Percentiles rank a stretch among this genome's conserved stretches.
These are phyloP conservation scores for Oryza longistaminata DNA, from an alignment of 176 grass and related monocot species.

Conservation along the genomic window DNA sequence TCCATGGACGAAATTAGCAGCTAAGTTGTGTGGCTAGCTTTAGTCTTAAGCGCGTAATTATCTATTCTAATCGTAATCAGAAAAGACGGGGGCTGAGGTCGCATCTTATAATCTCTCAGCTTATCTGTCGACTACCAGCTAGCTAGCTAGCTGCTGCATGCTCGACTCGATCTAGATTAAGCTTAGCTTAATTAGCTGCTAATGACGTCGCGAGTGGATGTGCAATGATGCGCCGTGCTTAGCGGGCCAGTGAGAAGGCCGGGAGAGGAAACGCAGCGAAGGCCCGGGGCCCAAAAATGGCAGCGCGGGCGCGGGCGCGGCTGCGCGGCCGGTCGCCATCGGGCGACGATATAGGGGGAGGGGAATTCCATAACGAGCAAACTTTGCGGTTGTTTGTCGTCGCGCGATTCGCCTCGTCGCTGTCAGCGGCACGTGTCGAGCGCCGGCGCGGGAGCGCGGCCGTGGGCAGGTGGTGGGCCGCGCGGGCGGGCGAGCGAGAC, in stretches of 20 bases:
- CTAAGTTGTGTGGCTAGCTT: slow-evolving; percentile 29
- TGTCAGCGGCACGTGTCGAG: slow-evolving; percentile 46
- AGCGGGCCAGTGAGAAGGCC: not conserved
- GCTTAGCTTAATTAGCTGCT: not conserved
- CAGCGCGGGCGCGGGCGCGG: too few species aligned
- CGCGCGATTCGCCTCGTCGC: slow-evolving; percentile 34
- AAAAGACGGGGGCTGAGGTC: not conserved
- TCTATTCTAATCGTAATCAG: slow-evolving; percentile 34
- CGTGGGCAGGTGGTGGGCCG: not conserved
- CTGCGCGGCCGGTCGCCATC: slow-evolving; percentile 11
- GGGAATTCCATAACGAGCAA: slow-evolving; percentile 40
- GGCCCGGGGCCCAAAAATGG: slow-evolving; percentile 12
- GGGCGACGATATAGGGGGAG: not conserved
- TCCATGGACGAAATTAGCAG: slow-evolving; percentile 42
- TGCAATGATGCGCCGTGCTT: not conserved
- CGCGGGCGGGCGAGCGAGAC: not conserved
- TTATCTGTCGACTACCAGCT: not conserved
- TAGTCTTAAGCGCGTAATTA: slow-evolving; percentile 29
- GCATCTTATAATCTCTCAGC: not conserved
- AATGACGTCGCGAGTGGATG: not conserved
- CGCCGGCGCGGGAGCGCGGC: not conserved
- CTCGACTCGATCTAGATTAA: too few species aligned
- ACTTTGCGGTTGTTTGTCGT: slow-evolving; percentile 5
- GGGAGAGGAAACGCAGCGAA: too few species aligned
- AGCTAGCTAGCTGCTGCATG: too few species aligned